Evolutionary conservation across 495 filamentous ascomycete species (phyloP).

Genomic region (Xylaria castorea): DNA sequence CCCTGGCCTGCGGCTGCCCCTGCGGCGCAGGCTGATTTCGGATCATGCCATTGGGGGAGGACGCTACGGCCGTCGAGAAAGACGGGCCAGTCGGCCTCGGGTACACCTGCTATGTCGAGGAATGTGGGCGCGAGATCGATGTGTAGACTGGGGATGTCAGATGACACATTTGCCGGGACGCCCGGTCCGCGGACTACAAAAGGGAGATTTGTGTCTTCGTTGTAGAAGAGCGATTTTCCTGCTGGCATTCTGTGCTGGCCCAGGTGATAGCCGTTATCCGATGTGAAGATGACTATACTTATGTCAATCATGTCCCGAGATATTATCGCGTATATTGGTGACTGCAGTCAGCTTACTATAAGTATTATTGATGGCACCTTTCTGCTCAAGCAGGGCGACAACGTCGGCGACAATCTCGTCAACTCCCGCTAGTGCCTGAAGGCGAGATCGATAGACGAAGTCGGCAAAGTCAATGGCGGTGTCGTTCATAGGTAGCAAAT

Average conservation of each 20-base stretch:
- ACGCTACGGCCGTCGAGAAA: conserved; percentile 29
- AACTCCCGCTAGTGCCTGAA: conserved; percentile 60
- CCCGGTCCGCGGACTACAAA: conserved; percentile 58
- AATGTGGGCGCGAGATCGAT: conserved; percentile 28
- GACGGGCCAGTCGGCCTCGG: conserved; percentile 29
- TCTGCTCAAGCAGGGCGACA: conserved; percentile 51
- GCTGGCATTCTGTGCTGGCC: conserved; percentile 65
- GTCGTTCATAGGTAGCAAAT: conserved; percentile 57
- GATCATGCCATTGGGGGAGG: conserved; percentile 23
- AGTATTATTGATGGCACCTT: conserved; percentile 59
- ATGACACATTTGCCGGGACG: conserved; percentile 36
- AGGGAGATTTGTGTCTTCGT: conserved; percentile 66
- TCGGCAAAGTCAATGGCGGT: conserved; percentile 34
- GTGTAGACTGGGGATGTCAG: conserved; percentile 18
- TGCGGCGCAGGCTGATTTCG: conserved; percentile 21
- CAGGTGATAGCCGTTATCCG: conserved; percentile 68
- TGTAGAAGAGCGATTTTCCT: conserved; percentile 62
- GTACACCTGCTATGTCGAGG: conserved; percentile 23
- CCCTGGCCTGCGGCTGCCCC: conserved; percentile 26
- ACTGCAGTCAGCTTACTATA: conserved; percentile 6
- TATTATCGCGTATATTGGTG: background rate
- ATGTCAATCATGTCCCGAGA: background rate
- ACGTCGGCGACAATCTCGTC: conserved; percentile 63
- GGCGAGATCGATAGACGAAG: conserved; percentile 59
- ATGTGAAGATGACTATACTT: conserved; percentile 58